These are phyloP conservation scores for Calonectria multiphialidica DNA, from an alignment of 2,329 filamentous ascomycete genomes.

Conservation along the genomic window DNA sequence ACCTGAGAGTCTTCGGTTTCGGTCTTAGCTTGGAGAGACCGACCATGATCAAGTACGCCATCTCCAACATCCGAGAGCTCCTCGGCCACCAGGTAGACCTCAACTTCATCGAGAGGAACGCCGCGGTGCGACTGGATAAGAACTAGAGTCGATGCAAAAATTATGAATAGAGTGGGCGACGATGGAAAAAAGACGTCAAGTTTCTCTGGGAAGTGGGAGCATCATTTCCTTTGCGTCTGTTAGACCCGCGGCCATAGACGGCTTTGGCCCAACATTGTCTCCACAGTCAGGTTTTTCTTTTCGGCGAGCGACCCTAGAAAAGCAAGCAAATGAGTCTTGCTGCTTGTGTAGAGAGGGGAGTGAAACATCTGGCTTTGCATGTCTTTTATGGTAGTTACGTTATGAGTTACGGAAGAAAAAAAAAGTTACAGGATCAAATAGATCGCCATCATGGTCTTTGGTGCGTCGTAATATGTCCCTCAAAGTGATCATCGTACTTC, in stretches of 20 bases:
- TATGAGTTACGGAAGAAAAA: constrained; percentile 23
- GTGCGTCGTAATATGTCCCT: neutral
- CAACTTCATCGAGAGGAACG: constrained; percentile 90
- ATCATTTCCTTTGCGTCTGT: neutral
- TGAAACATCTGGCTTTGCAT: neutral
- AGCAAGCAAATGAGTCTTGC: neutral
- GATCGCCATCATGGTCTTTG: neutral
- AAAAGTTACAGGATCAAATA: constrained; percentile 11
- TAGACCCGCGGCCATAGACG: neutral
- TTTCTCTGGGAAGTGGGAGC: neutral
- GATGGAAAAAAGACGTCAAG: neutral
- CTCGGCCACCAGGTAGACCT: constrained; percentile 96
- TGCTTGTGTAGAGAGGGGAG: neutral
- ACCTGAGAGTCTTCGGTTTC: constrained; percentile 95
- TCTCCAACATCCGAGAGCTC: constrained; percentile 91
- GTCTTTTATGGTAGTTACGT: constrained; percentile 14
- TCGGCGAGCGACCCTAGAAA: constrained; percentile 1
- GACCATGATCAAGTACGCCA: constrained; percentile 96
- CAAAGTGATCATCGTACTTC: too few relatives aligned
- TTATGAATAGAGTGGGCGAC: constrained; percentile 2
- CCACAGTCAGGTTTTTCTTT: neutral
- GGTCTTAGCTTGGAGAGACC: constrained; percentile 92
- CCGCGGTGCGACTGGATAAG: constrained; percentile 91
- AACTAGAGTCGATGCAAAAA: constrained; percentile 60
- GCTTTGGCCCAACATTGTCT: neutral